Evolutionary conservation across 1,284 basidiomycete genomes (phyloP), one percentile per base, ranked within the genome.

Genomic region (Rhodotorula mucilaginosa): DNA sequence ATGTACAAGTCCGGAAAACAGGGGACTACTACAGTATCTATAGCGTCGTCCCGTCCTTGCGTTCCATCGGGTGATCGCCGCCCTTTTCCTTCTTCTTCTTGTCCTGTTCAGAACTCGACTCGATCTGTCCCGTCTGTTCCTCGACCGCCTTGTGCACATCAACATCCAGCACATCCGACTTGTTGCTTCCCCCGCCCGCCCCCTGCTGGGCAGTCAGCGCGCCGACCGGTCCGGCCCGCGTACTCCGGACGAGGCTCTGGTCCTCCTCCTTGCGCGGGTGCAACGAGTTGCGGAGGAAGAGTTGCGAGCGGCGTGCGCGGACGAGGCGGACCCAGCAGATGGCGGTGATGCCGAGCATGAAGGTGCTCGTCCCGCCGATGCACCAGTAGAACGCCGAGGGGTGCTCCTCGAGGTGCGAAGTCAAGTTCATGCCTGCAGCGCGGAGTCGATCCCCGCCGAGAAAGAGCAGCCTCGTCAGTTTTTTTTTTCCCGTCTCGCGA

Each of bases 301-400:
- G 64, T 56, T 74, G 73, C n/a, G 68, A 70, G 5, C 64, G 60
- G 1, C 73, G 63, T 5, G 70, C 71, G n/a, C 70, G 57, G 8
- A 62, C 58, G 10, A 74, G 64, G 31, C 73, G 59, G 31, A 65
- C 39, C 63, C 63, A 74, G 18, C 68, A 64, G n/a, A 72, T 64
- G 23, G 66, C 66, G 39, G 71, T 72, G 61, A 74, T 70, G 46
- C 67, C 61, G n/a, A 48, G 23, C 72, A 73, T 73, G 10, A 68
- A 31, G 0, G 58, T 39, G 5, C 57, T 2, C 1, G 60, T 58
- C 1, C 47, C 29, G 1, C 58, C 58, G n/a, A 63, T 59, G 5
- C 60, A 54, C 58, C 59, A 64, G 48, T 48, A 62, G 65, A 74
- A 74, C 6, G 66, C 66, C 0, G 44, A 60, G 0, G 64, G 54